A percentile compares a stretch with the other conserved stretches of the same genome.
Conservation (phyloP, 2,329 filamentous ascomycete species). For the Endothia cerciana region DNA sequence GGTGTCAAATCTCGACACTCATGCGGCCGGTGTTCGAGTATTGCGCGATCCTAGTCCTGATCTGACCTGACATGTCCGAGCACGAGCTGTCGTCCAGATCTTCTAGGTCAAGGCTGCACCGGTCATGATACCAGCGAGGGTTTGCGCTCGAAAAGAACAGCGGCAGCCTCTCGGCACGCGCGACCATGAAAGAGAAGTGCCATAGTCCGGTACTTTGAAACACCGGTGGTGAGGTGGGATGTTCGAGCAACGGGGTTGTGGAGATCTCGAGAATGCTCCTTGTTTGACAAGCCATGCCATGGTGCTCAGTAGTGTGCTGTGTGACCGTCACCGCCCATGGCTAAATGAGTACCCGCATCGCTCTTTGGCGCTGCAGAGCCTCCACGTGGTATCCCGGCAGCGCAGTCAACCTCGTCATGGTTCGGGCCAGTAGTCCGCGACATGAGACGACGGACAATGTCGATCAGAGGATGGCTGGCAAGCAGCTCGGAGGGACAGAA, state of each 20-base stretch:
- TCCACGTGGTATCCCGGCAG: slow-evolving; percentile 2
- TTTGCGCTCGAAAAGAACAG: background rate
- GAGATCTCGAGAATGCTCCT: background rate
- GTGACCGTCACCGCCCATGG: background rate
- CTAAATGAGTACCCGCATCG: background rate
- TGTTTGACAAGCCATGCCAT: background rate
- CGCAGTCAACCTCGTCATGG: background rate
- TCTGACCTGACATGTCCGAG: background rate
- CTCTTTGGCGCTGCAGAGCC: background rate
- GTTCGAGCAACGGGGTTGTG: background rate
- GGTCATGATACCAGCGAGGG: background rate
- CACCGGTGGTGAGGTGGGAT: background rate
- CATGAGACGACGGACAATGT: background rate
- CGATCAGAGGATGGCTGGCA: background rate
- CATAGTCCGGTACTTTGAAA: background rate
- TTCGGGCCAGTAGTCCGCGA: background rate
- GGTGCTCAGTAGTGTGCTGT: background rate
- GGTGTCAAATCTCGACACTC: background rate
- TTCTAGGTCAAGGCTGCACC: background rate
- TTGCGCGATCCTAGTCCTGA: background rate
- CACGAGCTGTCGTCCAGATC: background rate
- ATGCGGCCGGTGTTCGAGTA: background rate
- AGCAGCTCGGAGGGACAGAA: background rate
- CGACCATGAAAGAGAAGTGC: background rate
- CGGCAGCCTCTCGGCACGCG: background rate